These are phyloP conservation scores for Hebeloma cylindrosporum DNA, from an alignment of 768 basidiomycete species.

Conservation along the genomic window DNA sequence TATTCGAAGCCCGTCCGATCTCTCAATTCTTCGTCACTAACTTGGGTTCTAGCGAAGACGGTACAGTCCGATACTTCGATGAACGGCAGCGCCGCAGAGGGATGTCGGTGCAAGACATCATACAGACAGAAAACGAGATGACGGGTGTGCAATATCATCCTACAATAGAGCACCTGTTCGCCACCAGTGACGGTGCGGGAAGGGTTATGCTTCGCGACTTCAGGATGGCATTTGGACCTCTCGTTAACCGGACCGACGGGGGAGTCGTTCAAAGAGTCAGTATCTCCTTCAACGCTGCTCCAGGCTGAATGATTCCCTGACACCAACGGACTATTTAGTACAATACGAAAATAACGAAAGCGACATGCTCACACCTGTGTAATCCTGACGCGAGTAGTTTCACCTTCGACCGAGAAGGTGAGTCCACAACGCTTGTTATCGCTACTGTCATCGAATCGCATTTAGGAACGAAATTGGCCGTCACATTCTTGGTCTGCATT, in stretches of 20 bases:
- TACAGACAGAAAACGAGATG: conserved; percentile 56
- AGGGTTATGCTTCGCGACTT: conserved; percentile 65
- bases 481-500: conserved; percentile 61
- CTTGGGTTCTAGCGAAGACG: conserved; percentile 58
- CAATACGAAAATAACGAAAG: conserved; percentile 44
- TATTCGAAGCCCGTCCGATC: conserved; percentile 11
- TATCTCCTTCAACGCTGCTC: neutral
- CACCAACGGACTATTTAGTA: conserved; percentile 30
- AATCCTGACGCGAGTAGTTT: conserved; percentile 72
- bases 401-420: conserved; percentile 67
- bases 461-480: conserved; percentile 60
- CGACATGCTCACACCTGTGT: conserved; percentile 37
- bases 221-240: conserved; percentile 71
- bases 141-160: conserved; percentile 72
- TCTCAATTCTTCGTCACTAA: conserved; percentile 11
- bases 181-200: conserved; percentile 59
- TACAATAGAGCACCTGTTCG: conserved; percentile 64
- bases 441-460: neutral
- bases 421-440: conserved; percentile 9
- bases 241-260: conserved; percentile 38
- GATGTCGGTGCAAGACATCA: conserved; percentile 44
- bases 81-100: conserved; percentile 35
- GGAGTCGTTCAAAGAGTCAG: conserved; percentile 59
- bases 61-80: conserved; percentile 64
- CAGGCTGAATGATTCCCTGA: neutral